Conservation (phyloP, 2,329 filamentous ascomycete genomes). For the Colletotrichum sp. region DNA sequence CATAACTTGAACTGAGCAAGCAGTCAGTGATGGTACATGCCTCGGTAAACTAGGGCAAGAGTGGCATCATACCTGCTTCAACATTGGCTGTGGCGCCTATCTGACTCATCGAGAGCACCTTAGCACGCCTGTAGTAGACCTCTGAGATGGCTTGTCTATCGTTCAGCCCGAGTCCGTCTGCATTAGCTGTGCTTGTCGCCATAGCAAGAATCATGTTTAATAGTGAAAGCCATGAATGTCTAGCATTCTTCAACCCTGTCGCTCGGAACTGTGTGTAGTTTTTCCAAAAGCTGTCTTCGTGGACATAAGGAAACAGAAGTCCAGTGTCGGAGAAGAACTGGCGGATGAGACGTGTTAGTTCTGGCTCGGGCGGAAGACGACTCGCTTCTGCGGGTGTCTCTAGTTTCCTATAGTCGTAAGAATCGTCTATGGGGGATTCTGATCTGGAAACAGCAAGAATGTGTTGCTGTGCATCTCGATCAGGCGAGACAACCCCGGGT, state of each 20-base stretch:
- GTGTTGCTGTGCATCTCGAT: not conserved
- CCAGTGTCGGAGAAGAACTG: slow-evolving; percentile 32
- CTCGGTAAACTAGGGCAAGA: not conserved
- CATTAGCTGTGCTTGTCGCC: slow-evolving; percentile 39
- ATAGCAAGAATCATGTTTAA: slow-evolving; percentile 57
- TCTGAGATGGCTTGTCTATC: slow-evolving; percentile 45
- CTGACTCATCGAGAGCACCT: slow-evolving; percentile 45
- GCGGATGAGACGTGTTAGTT: slow-evolving; percentile 23
- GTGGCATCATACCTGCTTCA: slow-evolving; percentile 39
- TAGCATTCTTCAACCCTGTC: slow-evolving; percentile 33
- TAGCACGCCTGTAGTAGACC: slow-evolving; percentile 48
- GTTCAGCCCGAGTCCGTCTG: slow-evolving; percentile 31
- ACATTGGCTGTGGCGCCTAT: slow-evolving; percentile 45
- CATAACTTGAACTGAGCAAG: slow-evolving; percentile 48
- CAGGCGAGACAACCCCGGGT: not conserved
- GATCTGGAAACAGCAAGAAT: slow-evolving; percentile 8
- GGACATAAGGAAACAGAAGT: slow-evolving; percentile 32
- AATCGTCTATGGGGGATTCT: not conserved
- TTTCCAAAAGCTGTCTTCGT: slow-evolving; percentile 28
- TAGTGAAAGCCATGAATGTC: slow-evolving; percentile 54
- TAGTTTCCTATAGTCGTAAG: not conserved
- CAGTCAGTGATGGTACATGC: not conserved
- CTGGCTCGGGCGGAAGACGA: slow-evolving; percentile 21
- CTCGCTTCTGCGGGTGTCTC: not conserved
- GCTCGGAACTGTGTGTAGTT: slow-evolving; percentile 22